Evolutionary conservation across 1,139 yeast genomes (phyloP).

Genomic region (Yamadazyma triangularis): DNA sequence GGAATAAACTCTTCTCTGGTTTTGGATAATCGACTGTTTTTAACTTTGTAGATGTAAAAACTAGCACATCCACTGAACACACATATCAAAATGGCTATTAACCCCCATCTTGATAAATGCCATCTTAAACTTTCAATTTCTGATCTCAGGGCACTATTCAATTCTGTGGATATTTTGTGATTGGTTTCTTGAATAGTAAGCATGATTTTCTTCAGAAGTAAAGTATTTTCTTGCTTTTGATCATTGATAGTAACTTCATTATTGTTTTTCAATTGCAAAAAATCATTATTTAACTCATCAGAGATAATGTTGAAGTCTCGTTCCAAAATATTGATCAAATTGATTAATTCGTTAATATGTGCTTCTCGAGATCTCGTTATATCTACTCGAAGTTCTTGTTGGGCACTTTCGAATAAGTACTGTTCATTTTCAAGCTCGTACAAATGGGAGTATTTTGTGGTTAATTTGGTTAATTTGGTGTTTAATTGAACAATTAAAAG

Average conservation of each 20-base stretch:
- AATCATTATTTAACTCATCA: slow-evolving; percentile 73
- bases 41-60: slow-evolving; percentile 34
- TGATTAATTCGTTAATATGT: slow-evolving; percentile 65
- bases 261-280: slow-evolving; percentile 65
- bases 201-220: slow-evolving; percentile 66
- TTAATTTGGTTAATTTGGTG: slow-evolving; percentile 52
- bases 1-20: slow-evolving; percentile 38
- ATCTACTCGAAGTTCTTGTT: slow-evolving; percentile 80
- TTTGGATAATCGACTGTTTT: slow-evolving; percentile 20
- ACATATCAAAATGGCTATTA: slow-evolving; percentile 51
- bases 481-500: slow-evolving; percentile 49
- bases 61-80: slow-evolving; percentile 41
- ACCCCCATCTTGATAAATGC: slow-evolving; percentile 89
- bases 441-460: slow-evolving; percentile 56
- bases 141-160: slow-evolving; percentile 76
- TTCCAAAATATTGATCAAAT: slow-evolving; percentile 64
- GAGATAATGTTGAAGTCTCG: slow-evolving; percentile 66
- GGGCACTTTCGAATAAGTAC: slow-evolving; percentile 88
- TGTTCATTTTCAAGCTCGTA: slow-evolving; percentile 81
- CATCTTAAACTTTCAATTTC: slow-evolving; percentile 88
- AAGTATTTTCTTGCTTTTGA: slow-evolving; percentile 79
- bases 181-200: slow-evolving; percentile 78
- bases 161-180: slow-evolving; percentile 79
- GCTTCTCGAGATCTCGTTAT: slow-evolving; percentile 68
- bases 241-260: slow-evolving; percentile 83